Evolutionary conservation across 805 yeast genomes (phyloP), one percentile per base, ranked within the genome.

Genomic region (Nakazawaea sp.): DNA sequence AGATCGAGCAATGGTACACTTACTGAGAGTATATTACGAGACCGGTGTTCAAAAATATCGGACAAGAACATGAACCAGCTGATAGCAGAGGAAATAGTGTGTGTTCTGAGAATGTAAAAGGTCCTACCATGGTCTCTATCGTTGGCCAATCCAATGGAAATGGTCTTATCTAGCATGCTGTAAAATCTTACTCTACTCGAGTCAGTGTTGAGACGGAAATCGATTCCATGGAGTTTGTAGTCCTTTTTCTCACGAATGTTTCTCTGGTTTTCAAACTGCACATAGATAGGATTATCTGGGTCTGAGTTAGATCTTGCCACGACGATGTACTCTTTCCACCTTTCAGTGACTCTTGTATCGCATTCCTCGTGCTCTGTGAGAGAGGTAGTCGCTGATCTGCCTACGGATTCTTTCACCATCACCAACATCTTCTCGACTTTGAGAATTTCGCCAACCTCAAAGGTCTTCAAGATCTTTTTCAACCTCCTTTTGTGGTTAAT

Each of bases 311-410:
- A 69, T 42, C 90, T 62, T 1, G 81, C 78, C 2, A 83, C 86
- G 2, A 83, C 81, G 19, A 76, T 61, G 51, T 78, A 85, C 52
- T 89, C 96, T 43, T 70, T 75, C 92, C 96, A 87, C 33, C 87
- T 59, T 40, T 84, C 89, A 8, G 66, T 43, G 1, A 83, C 68
- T 36, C 81, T 58, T 1, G 84, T 65, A 28, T 74, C 75, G 18
- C 66, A 62, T 1, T 68, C 60, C 40, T 74, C 78, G 8, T 57
- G 51, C 42, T 78, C 86, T 11, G 68, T 63, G 41, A 70, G 67
- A 10, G 55, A 45, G 7, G 7, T 6, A 18, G 32, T 10, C 44
- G 51, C 20, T 45, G 45, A 5, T 52, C n/a, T 30, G 10, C 10
- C 18, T 18, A 28, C 49, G 5, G 65, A 50, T 6, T 50, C 41